phyloP scores from a whole-genome alignment of 2,329 filamentous ascomycete genomes.

The Madurella mycetomatis region DNA sequence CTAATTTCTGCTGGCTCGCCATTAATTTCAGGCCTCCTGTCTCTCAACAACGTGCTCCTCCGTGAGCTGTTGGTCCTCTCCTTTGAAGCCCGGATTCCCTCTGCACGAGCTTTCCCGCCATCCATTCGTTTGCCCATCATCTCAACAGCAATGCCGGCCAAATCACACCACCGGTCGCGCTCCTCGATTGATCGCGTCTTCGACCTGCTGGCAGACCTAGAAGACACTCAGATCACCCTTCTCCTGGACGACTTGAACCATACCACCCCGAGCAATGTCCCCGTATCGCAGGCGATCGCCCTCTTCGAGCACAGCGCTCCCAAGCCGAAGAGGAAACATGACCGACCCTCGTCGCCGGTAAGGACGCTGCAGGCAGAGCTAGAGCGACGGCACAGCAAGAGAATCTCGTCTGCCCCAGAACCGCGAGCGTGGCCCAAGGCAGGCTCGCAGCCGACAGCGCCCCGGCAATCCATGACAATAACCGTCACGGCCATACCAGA shows the following conservation, averaged over 20 bases:
- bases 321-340: slow-evolving; percentile 15
- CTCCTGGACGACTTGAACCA: slow-evolving; percentile 29
- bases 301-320: slow-evolving; percentile 22
- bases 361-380: slow-evolving; percentile 24
- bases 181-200: slow-evolving; percentile 28
- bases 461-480: background rate
- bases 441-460: slow-evolving; percentile 3
- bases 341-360: slow-evolving; percentile 21
- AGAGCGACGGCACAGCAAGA: slow-evolving; percentile 27
- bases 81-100: background rate
- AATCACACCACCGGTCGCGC: slow-evolving; percentile 22
- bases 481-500: background rate
- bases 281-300: slow-evolving; percentile 25
- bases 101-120: background rate
- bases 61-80: slow-evolving; percentile 10
- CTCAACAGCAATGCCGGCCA: slow-evolving; percentile 19
- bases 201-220: slow-evolving; percentile 27
- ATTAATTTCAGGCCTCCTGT: background rate
- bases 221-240: slow-evolving; percentile 23
- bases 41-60: slow-evolving; percentile 12
- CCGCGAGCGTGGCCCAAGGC: slow-evolving; percentile 8
- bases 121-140: slow-evolving; percentile 6
- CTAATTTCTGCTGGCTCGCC: slow-evolving; percentile 10
- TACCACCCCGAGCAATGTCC: slow-evolving; percentile 27
- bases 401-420: slow-evolving; percentile 22